phyloP scores from a whole-genome alignment of 192 early-diverging fungal genomes.

The Backusella luteola region DNA sequence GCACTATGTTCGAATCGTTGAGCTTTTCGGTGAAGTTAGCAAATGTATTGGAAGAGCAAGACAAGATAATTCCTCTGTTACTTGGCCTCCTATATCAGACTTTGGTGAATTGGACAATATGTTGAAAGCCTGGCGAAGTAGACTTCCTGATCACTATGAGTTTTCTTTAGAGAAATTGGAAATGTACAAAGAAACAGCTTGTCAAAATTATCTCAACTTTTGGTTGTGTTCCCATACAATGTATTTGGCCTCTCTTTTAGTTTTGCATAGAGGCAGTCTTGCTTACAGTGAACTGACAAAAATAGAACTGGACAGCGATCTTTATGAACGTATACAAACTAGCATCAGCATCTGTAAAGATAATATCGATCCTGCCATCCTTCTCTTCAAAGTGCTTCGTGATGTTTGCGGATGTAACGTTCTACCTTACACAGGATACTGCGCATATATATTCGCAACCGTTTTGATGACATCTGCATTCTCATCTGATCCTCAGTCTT shows the following conservation, averaged over 20 bases:
- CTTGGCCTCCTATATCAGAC: conserved; percentile 31
- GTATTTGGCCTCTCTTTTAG: conserved; percentile 23
- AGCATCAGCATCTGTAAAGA: conserved; percentile 24
- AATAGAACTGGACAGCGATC: background rate
- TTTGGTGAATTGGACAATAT: conserved; percentile 15
- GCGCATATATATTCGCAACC: conserved; percentile 33
- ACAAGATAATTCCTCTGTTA: background rate
- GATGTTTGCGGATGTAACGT: conserved; percentile 26
- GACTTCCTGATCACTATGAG: conserved; percentile 10
- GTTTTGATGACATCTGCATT: conserved; percentile 31
- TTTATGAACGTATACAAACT: conserved; percentile 9
- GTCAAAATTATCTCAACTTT: conserved; percentile 21
- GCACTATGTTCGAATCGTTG: conserved; percentile 12
- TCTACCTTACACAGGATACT: conserved; percentile 29
- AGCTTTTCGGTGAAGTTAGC: conserved; percentile 34
- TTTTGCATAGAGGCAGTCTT: conserved; percentile 28
- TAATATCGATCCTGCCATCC: conserved; percentile 20
- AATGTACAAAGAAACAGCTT: conserved; percentile 15
- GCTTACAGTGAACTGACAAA: conserved; percentile 21
- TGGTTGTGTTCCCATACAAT: conserved; percentile 24
- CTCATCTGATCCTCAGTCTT: conserved; percentile 12
- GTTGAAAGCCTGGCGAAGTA: conserved; percentile 15
- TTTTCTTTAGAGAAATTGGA: conserved; percentile 6
- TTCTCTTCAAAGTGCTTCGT: conserved; percentile 16
- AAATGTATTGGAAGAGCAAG: conserved; percentile 23